Evolutionary conservation across 371 early-diverging fungal genomes (phyloP).

Genomic region (Mortierella sp.): DNA sequence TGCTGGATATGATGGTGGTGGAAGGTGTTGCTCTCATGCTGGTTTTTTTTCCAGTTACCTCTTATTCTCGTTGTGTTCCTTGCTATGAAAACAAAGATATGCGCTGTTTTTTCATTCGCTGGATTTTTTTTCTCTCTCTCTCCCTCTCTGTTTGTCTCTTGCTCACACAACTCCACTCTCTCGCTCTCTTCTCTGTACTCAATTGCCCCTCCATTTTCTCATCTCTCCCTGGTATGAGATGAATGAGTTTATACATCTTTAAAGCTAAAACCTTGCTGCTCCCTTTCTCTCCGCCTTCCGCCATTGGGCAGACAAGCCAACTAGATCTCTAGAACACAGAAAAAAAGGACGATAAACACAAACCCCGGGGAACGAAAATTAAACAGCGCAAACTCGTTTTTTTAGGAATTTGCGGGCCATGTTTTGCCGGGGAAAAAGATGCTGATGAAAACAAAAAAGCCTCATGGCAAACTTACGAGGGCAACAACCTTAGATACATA

Average conservation of each 20-base stretch:
- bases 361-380: slow-evolving; percentile 15
- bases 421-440: slow-evolving; percentile 4
- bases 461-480: slow-evolving; percentile 10
- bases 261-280: neutral
- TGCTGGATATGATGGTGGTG: neutral
- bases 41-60: neutral
- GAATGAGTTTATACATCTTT: neutral
- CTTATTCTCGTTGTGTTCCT: neutral
- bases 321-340: neutral
- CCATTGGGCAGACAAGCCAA: slow-evolving; percentile 2
- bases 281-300: neutral
- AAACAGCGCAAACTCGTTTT: slow-evolving; percentile 14
- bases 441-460: neutral
- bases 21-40: neutral
- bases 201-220: neutral
- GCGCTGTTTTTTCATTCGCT: slow-evolving; percentile 16
- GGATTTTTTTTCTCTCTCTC: neutral
- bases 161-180: neutral
- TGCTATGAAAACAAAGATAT: slow-evolving; percentile 10
- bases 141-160: neutral
- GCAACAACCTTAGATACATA: slow-evolving; percentile 6
- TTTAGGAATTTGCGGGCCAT: slow-evolving; percentile 14
- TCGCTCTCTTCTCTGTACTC: neutral
- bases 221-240: neutral
- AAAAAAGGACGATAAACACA: neutral